Conservation (phyloP, 108 stramenopile genomes). For the Conticribra weissflogii region DNA sequence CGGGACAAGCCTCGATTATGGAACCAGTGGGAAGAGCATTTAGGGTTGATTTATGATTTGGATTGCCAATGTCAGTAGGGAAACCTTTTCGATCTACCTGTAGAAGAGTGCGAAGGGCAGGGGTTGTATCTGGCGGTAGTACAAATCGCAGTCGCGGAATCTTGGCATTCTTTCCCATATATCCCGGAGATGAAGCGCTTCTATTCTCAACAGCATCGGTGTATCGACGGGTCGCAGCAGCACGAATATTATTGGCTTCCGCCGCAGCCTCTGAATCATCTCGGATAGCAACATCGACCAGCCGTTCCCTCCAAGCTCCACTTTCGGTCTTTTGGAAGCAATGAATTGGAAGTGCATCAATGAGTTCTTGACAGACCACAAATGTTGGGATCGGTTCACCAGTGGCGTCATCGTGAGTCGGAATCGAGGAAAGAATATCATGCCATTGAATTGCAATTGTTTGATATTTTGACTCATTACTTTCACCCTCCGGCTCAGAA, state of each 20-base stretch:
- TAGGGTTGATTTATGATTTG: constrained; percentile 35
- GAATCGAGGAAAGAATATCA: constrained; percentile 62
- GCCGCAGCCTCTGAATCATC: constrained; percentile 44
- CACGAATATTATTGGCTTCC: constrained; percentile 16
- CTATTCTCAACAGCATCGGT: constrained; percentile 14
- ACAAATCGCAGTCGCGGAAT: constrained; percentile 82
- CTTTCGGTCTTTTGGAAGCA: constrained; percentile 86
- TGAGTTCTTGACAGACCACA: constrained; percentile 91
- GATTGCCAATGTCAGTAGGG: too few species aligned
- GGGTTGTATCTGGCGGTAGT: constrained; percentile 78
- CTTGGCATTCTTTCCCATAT: constrained; percentile 18
- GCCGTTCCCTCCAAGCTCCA: constrained; percentile 92
- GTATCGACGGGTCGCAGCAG: constrained; percentile 30
- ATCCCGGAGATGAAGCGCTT: background rate
- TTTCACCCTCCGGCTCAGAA: background rate
- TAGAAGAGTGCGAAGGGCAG: constrained; percentile 73
- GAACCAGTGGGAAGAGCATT: constrained; percentile 63
- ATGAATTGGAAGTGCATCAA: constrained; percentile 96
- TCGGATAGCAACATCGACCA: constrained; percentile 86
- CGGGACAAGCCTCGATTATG: constrained; percentile 93
- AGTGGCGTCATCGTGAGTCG: constrained; percentile 37
- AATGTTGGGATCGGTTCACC: constrained; percentile 58
- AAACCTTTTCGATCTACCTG: constrained; percentile 45
- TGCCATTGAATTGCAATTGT: constrained; percentile 78
- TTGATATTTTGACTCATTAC: background rate